Percentiles rank a stretch among this genome's conserved stretches.
Evolutionary conservation across 441 rosid genomes (phyloP).

Genomic region (Corymbia citriodora): DNA sequence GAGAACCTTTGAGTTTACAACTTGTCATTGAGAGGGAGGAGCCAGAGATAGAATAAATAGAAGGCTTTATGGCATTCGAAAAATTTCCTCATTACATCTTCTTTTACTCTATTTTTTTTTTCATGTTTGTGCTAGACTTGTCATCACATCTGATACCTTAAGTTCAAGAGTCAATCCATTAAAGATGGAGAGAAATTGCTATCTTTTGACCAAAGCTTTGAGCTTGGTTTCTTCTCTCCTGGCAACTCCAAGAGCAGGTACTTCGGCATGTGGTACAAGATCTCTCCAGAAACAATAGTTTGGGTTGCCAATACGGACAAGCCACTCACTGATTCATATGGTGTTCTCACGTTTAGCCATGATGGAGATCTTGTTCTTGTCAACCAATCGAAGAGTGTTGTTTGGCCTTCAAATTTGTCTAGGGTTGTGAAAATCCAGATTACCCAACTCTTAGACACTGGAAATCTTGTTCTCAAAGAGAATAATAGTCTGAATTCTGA

Average conservation of each 20-base stretch:
- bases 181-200: background rate
- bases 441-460: background rate
- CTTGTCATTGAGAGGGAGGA: no score
- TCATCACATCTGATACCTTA: background rate
- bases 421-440: background rate
- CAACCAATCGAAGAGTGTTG: background rate
- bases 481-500: background rate
- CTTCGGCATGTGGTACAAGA: background rate
- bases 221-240: background rate
- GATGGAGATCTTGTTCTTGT: background rate
- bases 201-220: background rate
- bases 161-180: background rate
- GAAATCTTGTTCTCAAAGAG: background rate
- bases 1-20: no score
- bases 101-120: background rate
- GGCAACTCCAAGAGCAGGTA: background rate
- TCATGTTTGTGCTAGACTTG: background rate
- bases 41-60: background rate
- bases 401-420: no score
- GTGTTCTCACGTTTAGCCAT: background rate
- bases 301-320: background rate
- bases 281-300: background rate
- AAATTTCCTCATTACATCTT: background rate
- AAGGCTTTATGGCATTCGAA: background rate
- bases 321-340: background rate